Conservation (phyloP, 768 basidiomycete species). For the Cubamyces lactineus region DNA sequence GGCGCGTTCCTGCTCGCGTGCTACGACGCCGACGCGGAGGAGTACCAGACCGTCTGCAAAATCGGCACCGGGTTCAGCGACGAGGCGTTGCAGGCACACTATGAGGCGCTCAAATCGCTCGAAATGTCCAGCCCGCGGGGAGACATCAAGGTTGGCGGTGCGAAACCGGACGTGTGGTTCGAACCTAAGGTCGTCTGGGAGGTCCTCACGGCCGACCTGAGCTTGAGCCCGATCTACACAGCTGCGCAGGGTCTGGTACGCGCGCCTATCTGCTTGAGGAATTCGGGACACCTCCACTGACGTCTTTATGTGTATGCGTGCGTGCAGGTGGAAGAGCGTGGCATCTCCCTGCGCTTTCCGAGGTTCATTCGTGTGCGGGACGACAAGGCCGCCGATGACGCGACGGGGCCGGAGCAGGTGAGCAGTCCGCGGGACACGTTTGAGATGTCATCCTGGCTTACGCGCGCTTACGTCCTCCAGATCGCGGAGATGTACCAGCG, state of each 20-base stretch:
- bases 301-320: constrained; percentile 3
- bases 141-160: constrained; percentile 87
- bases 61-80: constrained; percentile 99
- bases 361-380: constrained; percentile 91
- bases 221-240: constrained; percentile 95
- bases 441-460: constrained; percentile 18
- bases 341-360: constrained; percentile 95
- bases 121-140: constrained; percentile 71
- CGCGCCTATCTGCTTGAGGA: constrained; percentile 13
- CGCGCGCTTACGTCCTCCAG: constrained; percentile 40
- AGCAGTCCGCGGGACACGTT: constrained; percentile 23
- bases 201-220: constrained; percentile 95
- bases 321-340: constrained; percentile 77
- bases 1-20: constrained; percentile 98
- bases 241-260: constrained; percentile 88
- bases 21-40: constrained; percentile 92
- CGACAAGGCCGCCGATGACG: constrained; percentile 91
- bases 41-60: constrained; percentile 97
- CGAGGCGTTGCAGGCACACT: constrained; percentile 80
- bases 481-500: constrained; percentile 94
- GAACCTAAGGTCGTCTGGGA: constrained; percentile 99
- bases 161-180: constrained; percentile 98
- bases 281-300: not conserved
- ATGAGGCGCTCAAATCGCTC: constrained; percentile 79
- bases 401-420: constrained; percentile 92